These are phyloP conservation scores for Saksenaea vasiformis DNA, from an alignment of 371 early-diverging fungal species.

Conservation along the genomic window DNA sequence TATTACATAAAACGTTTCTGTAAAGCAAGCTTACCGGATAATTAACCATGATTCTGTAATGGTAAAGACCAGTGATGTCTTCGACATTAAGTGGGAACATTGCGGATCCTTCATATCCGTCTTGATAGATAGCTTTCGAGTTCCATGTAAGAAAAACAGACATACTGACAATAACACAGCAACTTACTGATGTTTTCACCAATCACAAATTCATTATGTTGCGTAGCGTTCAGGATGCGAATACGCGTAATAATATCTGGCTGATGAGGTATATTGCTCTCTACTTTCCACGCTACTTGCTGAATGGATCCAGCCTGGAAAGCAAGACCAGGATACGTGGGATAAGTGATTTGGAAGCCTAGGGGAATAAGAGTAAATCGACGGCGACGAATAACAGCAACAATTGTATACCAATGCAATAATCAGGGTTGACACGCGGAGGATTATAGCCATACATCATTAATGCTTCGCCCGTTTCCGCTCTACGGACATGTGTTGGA, in stretches of 20 bases:
- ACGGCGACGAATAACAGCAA: background rate
- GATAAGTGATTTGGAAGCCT: slow-evolving; percentile 33
- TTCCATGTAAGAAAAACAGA: background rate
- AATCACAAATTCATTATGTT: slow-evolving; percentile 26
- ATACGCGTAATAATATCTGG: slow-evolving; percentile 37
- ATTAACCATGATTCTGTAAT: slow-evolving; percentile 38
- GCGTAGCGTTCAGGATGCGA: slow-evolving; percentile 28
- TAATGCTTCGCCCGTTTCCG: slow-evolving; percentile 39
- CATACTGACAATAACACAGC: background rate
- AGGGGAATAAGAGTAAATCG: background rate
- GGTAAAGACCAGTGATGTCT: slow-evolving; percentile 23
- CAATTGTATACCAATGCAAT: slow-evolving; percentile 33
- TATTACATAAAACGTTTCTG: background rate
- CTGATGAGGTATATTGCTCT: slow-evolving; percentile 14
- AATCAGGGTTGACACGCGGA: slow-evolving; percentile 50
- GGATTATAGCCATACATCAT: slow-evolving; percentile 49
- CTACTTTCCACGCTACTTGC: slow-evolving; percentile 29
- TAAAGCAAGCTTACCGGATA: slow-evolving; percentile 19
- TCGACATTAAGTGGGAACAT: slow-evolving; percentile 25
- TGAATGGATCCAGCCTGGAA: slow-evolving; percentile 21
- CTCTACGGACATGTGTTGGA: slow-evolving; percentile 9
- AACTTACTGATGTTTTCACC: slow-evolving; percentile 36
- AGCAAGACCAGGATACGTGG: slow-evolving; percentile 19
- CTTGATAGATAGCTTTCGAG: slow-evolving; percentile 19
- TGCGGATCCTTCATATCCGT: slow-evolving; percentile 20